Conservation (phyloP, 192 early-diverging fungal genomes). For the Dimargaris xerosporica region DNA sequence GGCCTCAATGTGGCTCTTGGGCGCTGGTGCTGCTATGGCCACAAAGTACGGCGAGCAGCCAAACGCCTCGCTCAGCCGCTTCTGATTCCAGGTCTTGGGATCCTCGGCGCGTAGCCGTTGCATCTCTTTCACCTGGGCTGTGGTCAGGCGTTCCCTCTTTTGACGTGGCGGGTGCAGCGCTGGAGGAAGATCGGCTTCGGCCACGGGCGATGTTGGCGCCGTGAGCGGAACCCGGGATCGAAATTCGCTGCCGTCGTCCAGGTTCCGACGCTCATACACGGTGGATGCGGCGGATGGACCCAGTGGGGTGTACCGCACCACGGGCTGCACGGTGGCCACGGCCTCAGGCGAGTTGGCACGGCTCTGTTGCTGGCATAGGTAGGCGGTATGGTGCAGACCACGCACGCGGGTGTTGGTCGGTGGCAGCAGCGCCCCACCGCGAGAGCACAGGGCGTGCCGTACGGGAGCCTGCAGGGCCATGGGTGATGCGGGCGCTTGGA, state of each 20-base stretch:
- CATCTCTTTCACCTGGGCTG: slow-evolving; percentile 19
- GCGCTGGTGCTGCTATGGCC: slow-evolving; percentile 19
- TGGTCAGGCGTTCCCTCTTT: slow-evolving; percentile 17
- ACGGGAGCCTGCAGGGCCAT: no score
- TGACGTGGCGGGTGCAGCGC: slow-evolving; percentile 13
- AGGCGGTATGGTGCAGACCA: no score
- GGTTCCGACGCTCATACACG: slow-evolving; percentile 19
- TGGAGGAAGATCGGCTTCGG: slow-evolving; percentile 28
- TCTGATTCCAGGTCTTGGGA: slow-evolving; percentile 29
- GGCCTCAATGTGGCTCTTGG: slow-evolving; percentile 24
- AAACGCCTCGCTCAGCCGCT: slow-evolving; percentile 28
- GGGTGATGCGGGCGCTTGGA: no score
- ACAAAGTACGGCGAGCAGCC: slow-evolving; percentile 21
- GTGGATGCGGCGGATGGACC: background rate
- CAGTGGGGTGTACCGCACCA: background rate
- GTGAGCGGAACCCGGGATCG: slow-evolving; percentile 23
- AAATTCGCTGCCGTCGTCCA: slow-evolving; percentile 32
- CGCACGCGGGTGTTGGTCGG: no score
- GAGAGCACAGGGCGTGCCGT: no score
- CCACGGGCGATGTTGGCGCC: slow-evolving; percentile 15
- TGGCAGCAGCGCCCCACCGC: no score
- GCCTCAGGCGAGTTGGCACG: no score
- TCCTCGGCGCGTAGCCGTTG: slow-evolving; percentile 26
- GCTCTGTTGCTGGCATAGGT: no score
- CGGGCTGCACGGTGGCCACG: no score